Conservation (phyloP, 495 filamentous ascomycete species). For the Sabuloglossum arenarium region DNA sequence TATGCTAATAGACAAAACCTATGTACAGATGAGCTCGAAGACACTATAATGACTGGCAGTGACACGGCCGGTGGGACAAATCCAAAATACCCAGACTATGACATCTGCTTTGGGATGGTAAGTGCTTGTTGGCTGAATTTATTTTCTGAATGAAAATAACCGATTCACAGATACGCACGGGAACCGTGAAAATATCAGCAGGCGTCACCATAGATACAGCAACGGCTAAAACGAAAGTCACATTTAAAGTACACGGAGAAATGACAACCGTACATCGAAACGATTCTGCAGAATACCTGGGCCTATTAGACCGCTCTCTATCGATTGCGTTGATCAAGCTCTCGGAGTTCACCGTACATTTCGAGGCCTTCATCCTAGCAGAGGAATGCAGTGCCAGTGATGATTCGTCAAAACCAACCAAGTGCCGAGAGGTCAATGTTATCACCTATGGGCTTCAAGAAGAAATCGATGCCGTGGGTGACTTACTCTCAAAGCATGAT, state of each 20-base stretch:
- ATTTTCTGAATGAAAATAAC: no score
- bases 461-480: background rate
- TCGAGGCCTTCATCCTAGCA: background rate
- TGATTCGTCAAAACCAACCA: no score
- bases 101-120: constrained; percentile 1
- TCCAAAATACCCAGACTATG: background rate
- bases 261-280: background rate
- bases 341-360: background rate
- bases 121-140: background rate
- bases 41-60: background rate
- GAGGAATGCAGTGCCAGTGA: no score
- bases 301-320: background rate
- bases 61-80: background rate
- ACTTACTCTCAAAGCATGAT: background rate
- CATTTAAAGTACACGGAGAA: background rate
- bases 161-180: background rate
- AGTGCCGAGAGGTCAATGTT: no score
- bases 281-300: background rate
- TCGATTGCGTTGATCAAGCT: background rate
- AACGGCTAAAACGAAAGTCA: background rate
- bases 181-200: background rate
- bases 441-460: background rate
- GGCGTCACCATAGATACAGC: background rate
- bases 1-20: no score
- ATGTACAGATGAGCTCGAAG: background rate